Evolutionary conservation across 1,284 basidiomycete species (phyloP), one percentile per base, ranked within the genome.

Genomic region (Papiliotrema laurentii): DNA sequence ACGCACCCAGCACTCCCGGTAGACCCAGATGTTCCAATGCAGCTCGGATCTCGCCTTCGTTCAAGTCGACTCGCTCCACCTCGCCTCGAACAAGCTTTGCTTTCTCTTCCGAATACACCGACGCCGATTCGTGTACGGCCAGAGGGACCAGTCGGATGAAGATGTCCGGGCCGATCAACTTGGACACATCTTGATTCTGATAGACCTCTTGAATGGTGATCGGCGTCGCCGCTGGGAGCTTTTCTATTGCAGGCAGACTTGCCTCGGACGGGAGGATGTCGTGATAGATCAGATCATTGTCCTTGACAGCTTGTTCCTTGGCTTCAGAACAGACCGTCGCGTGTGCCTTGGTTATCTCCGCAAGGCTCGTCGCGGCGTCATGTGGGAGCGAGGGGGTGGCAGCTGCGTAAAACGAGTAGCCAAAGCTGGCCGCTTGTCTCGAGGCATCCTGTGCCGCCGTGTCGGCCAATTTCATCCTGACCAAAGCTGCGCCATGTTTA

Each of bases 221-320:
- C 0, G 90, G 83, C 0, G 82, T 82, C 0, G 89, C 87, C 0
- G 91, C 83, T 0, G 79, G 77, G 0, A 85, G 77, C 66, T 89
- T 89, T 46, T 96, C 92, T 47, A 96, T 82, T 0, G 77, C 69
- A 0, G 92, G 83, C 0, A 98, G 79, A 0, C 87, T 81, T 18
- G 92, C 88, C 14, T 85, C 80, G 4, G 86, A 78, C 0, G 92
- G 90, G 0, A 93, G 75, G 48, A 94, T 81, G n/a, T 90, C 90
- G 68, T 98, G 93, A 76, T 98, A 99, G 59, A 99, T 96, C 40
- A 99, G 81, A 66, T 98, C 94, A 71, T 98, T 98, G 75, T 97
- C 92, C 50, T 86, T 83, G 49, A 83, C 80, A 0, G 88, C 87
- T 49, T 88, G 84, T 44, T 75, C 78, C 67, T 84, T 85, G 49